A percentile compares a stretch with the other conserved stretches of the same genome.
Evolutionary conservation across 2,329 filamentous ascomycete genomes (phyloP).

Genomic region (Metarhizium rileyi): DNA sequence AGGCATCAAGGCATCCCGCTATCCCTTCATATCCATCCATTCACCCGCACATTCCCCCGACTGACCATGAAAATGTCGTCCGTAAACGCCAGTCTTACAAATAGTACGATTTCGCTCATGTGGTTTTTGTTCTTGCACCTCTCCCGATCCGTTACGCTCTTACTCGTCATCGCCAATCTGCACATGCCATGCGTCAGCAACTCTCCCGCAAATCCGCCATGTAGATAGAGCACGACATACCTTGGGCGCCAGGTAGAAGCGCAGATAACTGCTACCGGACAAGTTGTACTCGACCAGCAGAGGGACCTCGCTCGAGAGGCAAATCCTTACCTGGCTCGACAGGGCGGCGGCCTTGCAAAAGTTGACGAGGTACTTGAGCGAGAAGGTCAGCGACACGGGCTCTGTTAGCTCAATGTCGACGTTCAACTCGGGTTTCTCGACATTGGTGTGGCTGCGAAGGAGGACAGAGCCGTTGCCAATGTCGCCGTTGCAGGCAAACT

Average conservation of each 20-base stretch:
- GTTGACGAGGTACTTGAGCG: conserved; percentile 98
- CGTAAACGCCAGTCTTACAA: conserved; percentile 5
- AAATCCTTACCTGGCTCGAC: conserved; percentile 76
- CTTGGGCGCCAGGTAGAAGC: conserved; percentile 98
- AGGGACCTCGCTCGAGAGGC: conserved; percentile 91
- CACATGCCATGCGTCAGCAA: not conserved
- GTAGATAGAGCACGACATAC: conserved; percentile 38
- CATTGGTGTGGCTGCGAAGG: conserved; percentile 75
- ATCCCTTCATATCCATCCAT: not conserved
- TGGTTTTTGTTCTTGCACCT: conserved; percentile 1
- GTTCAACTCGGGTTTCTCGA: conserved; percentile 80
- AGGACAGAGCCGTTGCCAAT: conserved; percentile 94
- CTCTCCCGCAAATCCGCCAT: not conserved
- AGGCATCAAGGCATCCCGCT: not conserved
- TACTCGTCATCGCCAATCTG: conserved; percentile 33
- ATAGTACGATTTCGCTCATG: conserved; percentile 10
- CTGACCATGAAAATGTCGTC: not conserved
- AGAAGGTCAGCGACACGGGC: conserved; percentile 91
- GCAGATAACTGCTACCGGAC: conserved; percentile 73
- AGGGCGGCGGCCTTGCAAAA: conserved; percentile 96
- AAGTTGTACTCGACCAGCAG: conserved; percentile 88
- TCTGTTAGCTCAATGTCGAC: conserved; percentile 87
- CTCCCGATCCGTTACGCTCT: not conserved
- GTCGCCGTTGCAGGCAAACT: conserved; percentile 87
- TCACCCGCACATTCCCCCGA: not conserved